Evolutionary conservation across 1,139 yeast genomes (phyloP).

Genomic region (Kurtzmaniella quercitrusa): DNA sequence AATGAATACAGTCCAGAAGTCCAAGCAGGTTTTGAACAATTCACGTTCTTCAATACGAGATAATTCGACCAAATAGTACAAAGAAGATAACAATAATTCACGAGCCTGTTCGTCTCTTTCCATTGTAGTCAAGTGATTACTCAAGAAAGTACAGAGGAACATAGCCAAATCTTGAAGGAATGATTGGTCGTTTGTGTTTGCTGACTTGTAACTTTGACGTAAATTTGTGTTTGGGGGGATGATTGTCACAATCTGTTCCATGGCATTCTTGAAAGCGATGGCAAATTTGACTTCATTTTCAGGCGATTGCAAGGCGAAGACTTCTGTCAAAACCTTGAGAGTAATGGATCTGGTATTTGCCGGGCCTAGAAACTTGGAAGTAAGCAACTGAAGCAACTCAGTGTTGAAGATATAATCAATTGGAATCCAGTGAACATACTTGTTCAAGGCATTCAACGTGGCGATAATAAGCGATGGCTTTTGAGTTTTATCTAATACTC

Average conservation of each 20-base stretch:
- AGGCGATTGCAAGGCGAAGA: constrained; percentile 60
- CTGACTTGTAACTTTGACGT: constrained; percentile 66
- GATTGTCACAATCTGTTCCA: constrained; percentile 67
- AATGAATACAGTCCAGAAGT: constrained; percentile 88
- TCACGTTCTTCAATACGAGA: constrained; percentile 95
- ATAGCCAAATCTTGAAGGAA: constrained; percentile 93
- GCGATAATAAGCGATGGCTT: constrained; percentile 81
- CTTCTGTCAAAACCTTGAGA: constrained; percentile 89
- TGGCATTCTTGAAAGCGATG: constrained; percentile 65
- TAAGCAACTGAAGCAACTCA: constrained; percentile 64
- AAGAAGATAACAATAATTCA: constrained; percentile 66
- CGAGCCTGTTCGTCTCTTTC: constrained; percentile 60
- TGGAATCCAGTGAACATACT: constrained; percentile 95
- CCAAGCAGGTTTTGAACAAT: constrained; percentile 89
- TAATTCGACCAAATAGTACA: constrained; percentile 75
- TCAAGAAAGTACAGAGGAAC: constrained; percentile 81
- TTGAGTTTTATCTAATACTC: constrained; percentile 83
- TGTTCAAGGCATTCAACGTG: constrained; percentile 76
- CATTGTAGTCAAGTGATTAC: constrained; percentile 69
- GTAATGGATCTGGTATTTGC: constrained; percentile 80
- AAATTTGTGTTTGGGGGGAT: constrained; percentile 77
- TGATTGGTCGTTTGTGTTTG: constrained; percentile 83
- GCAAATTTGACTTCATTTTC: constrained; percentile 69
- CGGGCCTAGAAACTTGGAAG: constrained; percentile 73
- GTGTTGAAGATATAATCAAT: constrained; percentile 86